Base-by-base conservation (phyloP, 78 protist genomes). In the Parvularia atlantis region DNA sequence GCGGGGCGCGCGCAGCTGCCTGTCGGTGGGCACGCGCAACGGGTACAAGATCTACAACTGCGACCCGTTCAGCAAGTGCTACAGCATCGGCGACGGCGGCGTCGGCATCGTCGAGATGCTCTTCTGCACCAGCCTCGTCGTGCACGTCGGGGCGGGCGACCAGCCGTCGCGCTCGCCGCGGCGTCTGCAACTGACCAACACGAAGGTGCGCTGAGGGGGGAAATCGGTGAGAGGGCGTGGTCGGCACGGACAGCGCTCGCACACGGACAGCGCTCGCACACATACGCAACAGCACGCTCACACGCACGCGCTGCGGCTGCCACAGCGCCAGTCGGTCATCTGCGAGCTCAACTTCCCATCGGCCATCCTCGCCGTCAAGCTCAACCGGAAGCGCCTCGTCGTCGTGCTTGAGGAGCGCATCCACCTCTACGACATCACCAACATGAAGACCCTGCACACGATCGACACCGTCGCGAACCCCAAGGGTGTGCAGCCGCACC, bases 81-180 rank as follows among this genome's bases (percentile, higher is more conserved):
- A 70, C 66, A 52, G 68, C 14, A 37, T 66, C 75, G 90, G 60
- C n/a, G 77, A 59, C 36, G 98, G 95, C 13, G 93, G 95, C 41
- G 84, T 86, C 40, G 89, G 95, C 22, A 31, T 80, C 16, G 84
- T 86, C 2, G 98, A 94, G 63, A 94, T 94, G 96, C 78, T 94
- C 43, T 94, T 91, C 79, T 80, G 92, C 28, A 86, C 95, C 48
- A 84, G 87, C 70, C 83, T 94, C 40, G 85, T 94, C 19, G 93
- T 95, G 26, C 69, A 85, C 28, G 98, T 94, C 5, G 95, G 97
- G 62, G 92, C 88, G 40, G 95, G 97, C 22, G 71, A 63, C 30
- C 74, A 80, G 17, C 89, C 90, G 28, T 60, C 73, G 36, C 75
- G 69, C 30, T 56, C 77, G 17, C 90, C 83, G 35, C 71, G 90